Evolutionary conservation across 106 monocot genomes (phyloP), one percentile per base, ranked within the genome.

Genomic region (Phalaenopsis equestris): DNA sequence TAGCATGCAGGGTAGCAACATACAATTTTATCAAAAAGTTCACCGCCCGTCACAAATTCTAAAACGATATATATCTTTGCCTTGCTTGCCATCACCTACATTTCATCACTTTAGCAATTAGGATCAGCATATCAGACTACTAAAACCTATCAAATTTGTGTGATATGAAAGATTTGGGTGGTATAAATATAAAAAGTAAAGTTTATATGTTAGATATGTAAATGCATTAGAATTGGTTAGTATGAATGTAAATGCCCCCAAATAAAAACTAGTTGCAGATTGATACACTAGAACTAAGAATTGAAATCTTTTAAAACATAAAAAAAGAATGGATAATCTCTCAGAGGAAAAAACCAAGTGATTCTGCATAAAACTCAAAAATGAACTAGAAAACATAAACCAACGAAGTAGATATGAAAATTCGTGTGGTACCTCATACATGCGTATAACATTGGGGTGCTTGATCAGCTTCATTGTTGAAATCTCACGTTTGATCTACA

Each of bases 31-130:
- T 94, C 92, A 80, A 97, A 97, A 56, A 94, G 86, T 87, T 93
- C 96, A 49, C 93, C 93, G 61, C 93, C 96, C 2, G 90, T 93
- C 17, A 93, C 93, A 80, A 86, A 79, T 82, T 96, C 93, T 82
- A 93, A 45, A 8, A 93, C 93, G 68, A 96, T 84, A 81, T 96
- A 93, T 80, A 96, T 92, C 70, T 88, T 96, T 37, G 90, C 86
- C 87, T 96, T 93, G 87, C 93, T 96, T 37, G 93, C 96, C 93
- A 96, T 96, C 74, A 96, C 96, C 96, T 96, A 79, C 14, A 70
- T 39, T 39, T 70, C 14, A 70, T 38, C 23, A 65, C 24, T 23
- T 65, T 14, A 65, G 64, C 21, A 65, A 65, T 65, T 23, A 45
- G 30, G 30, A 30, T 30, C 30, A 30, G 30, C 30, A 30, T 30